Percentiles rank a stretch among this genome's conserved stretches.
These are phyloP conservation scores for Agrocybe praecox DNA, from an alignment of 768 basidiomycete genomes.

Conservation along the genomic window DNA sequence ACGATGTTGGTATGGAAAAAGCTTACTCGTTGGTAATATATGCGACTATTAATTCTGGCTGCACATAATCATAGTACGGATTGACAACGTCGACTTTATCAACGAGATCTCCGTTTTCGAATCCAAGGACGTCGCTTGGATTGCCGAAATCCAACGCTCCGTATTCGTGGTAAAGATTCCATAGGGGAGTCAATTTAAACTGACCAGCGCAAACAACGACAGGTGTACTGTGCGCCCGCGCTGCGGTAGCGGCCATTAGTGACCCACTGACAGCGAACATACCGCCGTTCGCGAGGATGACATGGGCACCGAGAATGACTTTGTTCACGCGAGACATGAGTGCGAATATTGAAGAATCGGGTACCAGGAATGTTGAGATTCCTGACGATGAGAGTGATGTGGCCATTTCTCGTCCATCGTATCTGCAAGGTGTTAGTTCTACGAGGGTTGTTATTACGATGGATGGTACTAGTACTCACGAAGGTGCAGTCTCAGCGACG, in stretches of 20 bases:
- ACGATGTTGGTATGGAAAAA: slow-evolving; percentile 9
- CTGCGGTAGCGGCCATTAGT: slow-evolving; percentile 83
- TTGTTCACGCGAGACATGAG: slow-evolving; percentile 98
- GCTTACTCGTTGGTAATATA: slow-evolving; percentile 97
- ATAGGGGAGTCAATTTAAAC: slow-evolving; percentile 92
- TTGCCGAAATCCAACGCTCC: slow-evolving; percentile 82
- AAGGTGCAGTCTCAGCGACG: slow-evolving; percentile 93
- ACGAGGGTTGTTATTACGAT: slow-evolving; percentile 29
- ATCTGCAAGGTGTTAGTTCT: slow-evolving; percentile 44
- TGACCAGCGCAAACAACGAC: slow-evolving; percentile 95
- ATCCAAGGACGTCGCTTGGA: slow-evolving; percentile 62
- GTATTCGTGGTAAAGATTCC: slow-evolving; percentile 88
- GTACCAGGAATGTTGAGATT: slow-evolving; percentile 95
- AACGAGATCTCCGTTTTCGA: slow-evolving; percentile 76
- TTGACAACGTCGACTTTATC: slow-evolving; percentile 93
- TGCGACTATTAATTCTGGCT: slow-evolving; percentile 88
- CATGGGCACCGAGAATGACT: slow-evolving; percentile 91
- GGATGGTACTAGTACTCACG: slow-evolving; percentile 49
- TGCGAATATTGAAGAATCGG: slow-evolving; percentile 94
- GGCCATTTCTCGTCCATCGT: slow-evolving; percentile 86
- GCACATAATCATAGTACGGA: slow-evolving; percentile 96
- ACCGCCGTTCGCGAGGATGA: slow-evolving; percentile 96
- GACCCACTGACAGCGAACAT: slow-evolving; percentile 91
- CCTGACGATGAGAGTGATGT: slow-evolving; percentile 74
- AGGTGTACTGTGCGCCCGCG: slow-evolving; percentile 86